Base-by-base conservation (phyloP, 306 rosid species). In the Potentilla sterilis region DNA sequence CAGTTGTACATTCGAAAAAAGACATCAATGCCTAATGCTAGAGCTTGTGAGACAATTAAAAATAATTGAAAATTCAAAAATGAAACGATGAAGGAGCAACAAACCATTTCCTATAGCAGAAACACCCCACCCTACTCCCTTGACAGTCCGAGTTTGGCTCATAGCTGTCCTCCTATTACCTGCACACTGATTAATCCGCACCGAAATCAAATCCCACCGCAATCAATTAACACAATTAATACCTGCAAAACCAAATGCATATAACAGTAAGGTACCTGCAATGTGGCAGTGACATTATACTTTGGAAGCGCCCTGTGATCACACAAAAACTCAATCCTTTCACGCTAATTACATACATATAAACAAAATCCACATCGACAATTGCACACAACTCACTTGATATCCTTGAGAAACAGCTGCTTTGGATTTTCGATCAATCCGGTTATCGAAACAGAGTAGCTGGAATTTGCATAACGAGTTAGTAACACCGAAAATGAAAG, bases 91-190 rank as follows among this genome's bases (percentile, higher is more conserved):
- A 58, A 18, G 15, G 67, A 69, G 75, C 52, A 38, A 72, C 88
- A 61, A 79, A 94, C 98, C 98, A 76, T 91, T 94, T 87, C 98
- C 98, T 74, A 94, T 67, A 65, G 98, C 97, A 63, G 98, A 90
- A 78, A 95, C 92, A 80, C 80, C 96, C 98, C 98, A 95, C 42
- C 98, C 98, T 69, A 92, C 97, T 70, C 97, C 97, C 84, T 75
- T 90, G 67, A 92, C 96, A 18, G 86, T 81, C 86, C 74, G 88
- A 75, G 85, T 86, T 75, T 90, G 83, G 90, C 98, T 95, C 98
- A 95, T 95, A 34, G 97, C 96, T 9, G 96, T 95, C 86, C 98
- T 89, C 77, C 98, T 83, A 57, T 95, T 95, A 72, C 98, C 98
- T 48, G 98, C 98, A 73, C 98, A 95, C 97, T 95, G 84, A 5